Base-by-base conservation (phyloP, 2,329 filamentous ascomycete species). In the Dactylellina leptospora region DNA sequence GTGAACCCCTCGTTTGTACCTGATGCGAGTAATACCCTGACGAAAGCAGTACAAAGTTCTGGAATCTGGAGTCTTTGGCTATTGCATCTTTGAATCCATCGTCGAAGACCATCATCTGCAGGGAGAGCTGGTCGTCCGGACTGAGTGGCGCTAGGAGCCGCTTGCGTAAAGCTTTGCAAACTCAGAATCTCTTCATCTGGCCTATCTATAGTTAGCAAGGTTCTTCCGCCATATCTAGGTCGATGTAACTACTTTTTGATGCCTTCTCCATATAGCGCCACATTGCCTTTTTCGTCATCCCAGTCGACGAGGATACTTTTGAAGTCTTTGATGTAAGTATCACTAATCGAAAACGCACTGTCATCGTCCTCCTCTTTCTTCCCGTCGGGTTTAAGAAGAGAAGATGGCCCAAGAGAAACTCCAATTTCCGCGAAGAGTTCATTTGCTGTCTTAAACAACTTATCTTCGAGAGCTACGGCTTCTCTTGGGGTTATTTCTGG, bases 11-110 rank as follows among this genome's bases (percentile, higher is more conserved):
- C 44, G 13, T 36, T 50, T 50, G 62, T 18, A 25, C 64, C 25
- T 48, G 60, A 33, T 42, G 70, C 72, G 8, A 77, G 28, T 28
- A 74, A 48, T 4, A 74, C 77, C 55, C 81, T 81, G 2, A 87
- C 77, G 84, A 86, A 90, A 75, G 85, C 85, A 71, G 85, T 87
- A 2, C 83, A 82, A 8, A 87, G 80, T 62, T 89, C 87, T 54
- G 84, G 82, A 8, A 85, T 80, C 3, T 84, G 83, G 76, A 84
- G 81, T 82, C 84, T 86, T 4, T 80, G 80, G 0, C 79, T 77
- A 72, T 85, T 83, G 2, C 86, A 78, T 47, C 76, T 80, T 22
- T 81, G 79, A 0, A 84, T 82, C 75, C 89, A 89, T 0, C 79
- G 75, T 25, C 79, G 79, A 3, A 90, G 78, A 0, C 85, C 85